Percentiles rank a stretch among this genome's conserved stretches.
Conservation (phyloP, 306 rosid species). For the Senna tora region DNA sequence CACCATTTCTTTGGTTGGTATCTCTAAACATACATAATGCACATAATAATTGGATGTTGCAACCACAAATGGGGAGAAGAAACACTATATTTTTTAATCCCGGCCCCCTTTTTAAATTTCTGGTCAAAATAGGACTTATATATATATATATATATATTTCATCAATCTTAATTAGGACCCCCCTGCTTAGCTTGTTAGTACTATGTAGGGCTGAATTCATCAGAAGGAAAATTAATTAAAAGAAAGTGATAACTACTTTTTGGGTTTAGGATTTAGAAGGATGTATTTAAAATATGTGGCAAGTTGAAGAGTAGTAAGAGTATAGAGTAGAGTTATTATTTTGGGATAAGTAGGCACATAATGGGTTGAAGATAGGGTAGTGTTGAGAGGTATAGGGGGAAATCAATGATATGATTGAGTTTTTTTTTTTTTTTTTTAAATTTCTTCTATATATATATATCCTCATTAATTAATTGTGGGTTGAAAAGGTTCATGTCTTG, state of each 20-base stretch:
- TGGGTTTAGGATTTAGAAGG: background rate
- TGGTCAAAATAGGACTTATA: conserved; percentile 42
- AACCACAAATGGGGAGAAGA: conserved; percentile 28
- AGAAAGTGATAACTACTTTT: background rate
- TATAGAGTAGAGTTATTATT: conserved; percentile 22
- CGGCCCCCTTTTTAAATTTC: conserved; percentile 41
- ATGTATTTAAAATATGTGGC: conserved; percentile 22
- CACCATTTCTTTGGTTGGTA: conserved; percentile 39
- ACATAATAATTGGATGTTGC: conserved; percentile 47
- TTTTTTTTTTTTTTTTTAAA: background rate
- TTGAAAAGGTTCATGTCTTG: background rate
- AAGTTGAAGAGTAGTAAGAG: background rate
- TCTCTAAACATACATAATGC: conserved; percentile 38
- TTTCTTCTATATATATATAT: no score
- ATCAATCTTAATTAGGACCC: conserved; percentile 37
- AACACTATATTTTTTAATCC: conserved; percentile 23
- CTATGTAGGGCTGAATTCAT: conserved; percentile 34
- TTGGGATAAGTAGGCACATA: conserved; percentile 33
- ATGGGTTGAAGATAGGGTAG: conserved; percentile 33
- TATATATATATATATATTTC: conserved; percentile 14
- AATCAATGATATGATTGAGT: background rate
- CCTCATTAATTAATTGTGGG: conserved; percentile 26
- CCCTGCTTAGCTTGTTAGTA: conserved; percentile 19
- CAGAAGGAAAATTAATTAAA: background rate
- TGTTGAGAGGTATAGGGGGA: conserved; percentile 36